Conservation (phyloP, 2,329 filamentous ascomycete species). For the Phialophora verrucosa region DNA sequence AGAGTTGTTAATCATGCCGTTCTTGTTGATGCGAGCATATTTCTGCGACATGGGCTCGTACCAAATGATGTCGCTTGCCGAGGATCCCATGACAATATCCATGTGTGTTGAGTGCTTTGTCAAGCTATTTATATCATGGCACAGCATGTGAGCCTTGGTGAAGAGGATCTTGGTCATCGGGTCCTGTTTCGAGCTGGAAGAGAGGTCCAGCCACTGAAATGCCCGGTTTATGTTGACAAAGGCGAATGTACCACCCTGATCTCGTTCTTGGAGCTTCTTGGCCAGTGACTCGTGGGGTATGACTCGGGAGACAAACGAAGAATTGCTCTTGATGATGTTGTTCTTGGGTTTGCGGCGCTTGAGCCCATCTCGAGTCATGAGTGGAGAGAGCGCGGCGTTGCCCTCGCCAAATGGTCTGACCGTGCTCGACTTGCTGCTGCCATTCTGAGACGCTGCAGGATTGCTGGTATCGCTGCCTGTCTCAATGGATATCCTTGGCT, state of each 20-base stretch:
- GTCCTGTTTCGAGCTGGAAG: constrained; percentile 73
- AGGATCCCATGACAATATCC: constrained; percentile 94
- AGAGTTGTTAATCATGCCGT: constrained; percentile 85
- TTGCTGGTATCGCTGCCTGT: constrained; percentile 61
- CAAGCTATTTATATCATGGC: constrained; percentile 85
- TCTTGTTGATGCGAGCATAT: constrained; percentile 95
- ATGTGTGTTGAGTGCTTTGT: constrained; percentile 82
- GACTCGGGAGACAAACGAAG: constrained; percentile 95
- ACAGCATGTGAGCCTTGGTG: constrained; percentile 92
- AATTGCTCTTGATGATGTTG: constrained; percentile 98
- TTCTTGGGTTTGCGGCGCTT: constrained; percentile 96
- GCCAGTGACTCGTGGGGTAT: constrained; percentile 83
- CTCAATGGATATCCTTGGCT: constrained; percentile 66
- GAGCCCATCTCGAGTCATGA: constrained; percentile 64
- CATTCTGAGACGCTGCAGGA: constrained; percentile 50
- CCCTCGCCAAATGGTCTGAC: constrained; percentile 81
- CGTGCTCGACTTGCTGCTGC: constrained; percentile 46
- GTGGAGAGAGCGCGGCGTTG: constrained; percentile 72
- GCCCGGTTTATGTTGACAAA: constrained; percentile 96
- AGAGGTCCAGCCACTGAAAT: constrained; percentile 94
- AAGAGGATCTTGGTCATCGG: constrained; percentile 96
- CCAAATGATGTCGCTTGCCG: constrained; percentile 96
- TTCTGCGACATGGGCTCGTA: constrained; percentile 96
- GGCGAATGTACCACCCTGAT: constrained; percentile 78
- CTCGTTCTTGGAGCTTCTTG: constrained; percentile 80